phyloP scores from a whole-genome alignment of 2,329 filamentous ascomycete genomes.

The Phialemoniopsis sp. region DNA sequence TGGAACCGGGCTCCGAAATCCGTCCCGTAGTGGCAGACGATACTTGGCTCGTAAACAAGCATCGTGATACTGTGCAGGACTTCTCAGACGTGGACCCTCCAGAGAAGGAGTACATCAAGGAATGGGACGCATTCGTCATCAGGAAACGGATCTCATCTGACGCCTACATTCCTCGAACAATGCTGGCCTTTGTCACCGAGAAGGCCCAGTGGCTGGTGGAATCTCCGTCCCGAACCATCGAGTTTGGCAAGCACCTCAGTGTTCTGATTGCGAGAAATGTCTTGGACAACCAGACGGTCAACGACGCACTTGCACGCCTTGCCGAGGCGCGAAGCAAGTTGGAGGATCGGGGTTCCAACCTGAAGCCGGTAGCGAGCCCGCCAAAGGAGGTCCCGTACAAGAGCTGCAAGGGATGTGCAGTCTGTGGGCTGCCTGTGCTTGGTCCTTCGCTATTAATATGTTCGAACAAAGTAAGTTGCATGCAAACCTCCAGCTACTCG shows the following conservation, averaged over 20 bases:
- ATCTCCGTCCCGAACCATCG: conserved; percentile 40
- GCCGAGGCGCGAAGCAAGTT: conserved; percentile 29
- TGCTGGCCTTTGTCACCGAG: conserved; percentile 45
- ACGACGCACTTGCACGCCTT: conserved; percentile 36
- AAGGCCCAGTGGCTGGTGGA: conserved; percentile 50
- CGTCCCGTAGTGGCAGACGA: conserved; percentile 39
- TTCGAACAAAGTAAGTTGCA: conserved; percentile 39
- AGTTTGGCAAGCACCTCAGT: conserved; percentile 51
- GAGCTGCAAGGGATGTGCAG: conserved; percentile 38
- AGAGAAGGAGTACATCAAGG: conserved; percentile 55
- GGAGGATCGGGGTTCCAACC: conserved; percentile 3
- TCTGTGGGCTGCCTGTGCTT: conserved; percentile 43
- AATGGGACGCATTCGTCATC: conserved; percentile 54
- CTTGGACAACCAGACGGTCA: conserved; percentile 37
- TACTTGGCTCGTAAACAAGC: conserved; percentile 55
- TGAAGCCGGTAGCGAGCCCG: conserved; percentile 11
- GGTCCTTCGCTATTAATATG: conserved; percentile 45
- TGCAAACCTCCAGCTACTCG: too few relatives aligned
- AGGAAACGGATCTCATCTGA: conserved; percentile 45
- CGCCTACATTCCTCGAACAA: conserved; percentile 46
- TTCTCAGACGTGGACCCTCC: conserved; percentile 49
- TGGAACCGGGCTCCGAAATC: conserved; percentile 44
- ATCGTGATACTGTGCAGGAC: conserved; percentile 52
- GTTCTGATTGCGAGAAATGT: conserved; percentile 45
- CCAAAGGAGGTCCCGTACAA: conserved; percentile 30